Percentiles rank a stretch among this genome's conserved stretches.
These are phyloP conservation scores for Lichtheimia corymbifera DNA, from an alignment of 371 early-diverging fungal species.

Conservation along the genomic window DNA sequence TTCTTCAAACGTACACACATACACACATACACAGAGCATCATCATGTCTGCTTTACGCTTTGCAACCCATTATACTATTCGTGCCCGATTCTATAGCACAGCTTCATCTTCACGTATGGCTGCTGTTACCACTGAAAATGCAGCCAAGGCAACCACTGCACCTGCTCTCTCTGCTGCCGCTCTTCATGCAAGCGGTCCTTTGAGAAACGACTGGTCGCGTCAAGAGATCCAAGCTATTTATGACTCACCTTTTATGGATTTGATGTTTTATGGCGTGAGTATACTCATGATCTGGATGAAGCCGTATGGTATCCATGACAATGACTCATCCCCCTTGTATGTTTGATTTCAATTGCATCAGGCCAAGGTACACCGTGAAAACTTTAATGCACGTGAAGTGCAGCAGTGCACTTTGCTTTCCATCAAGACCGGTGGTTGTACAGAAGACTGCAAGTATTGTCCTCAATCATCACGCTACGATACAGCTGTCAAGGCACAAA, in stretches of 20 bases:
- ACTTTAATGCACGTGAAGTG: conserved; percentile 74
- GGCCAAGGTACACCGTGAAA: conserved; percentile 77
- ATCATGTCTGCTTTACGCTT: conserved; percentile 49
- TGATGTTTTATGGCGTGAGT: conserved; percentile 77
- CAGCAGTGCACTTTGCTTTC: conserved; percentile 83
- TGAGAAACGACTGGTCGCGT: conserved; percentile 76
- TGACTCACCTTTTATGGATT: conserved; percentile 81
- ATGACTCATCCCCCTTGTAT: neutral
- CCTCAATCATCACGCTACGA: conserved; percentile 81
- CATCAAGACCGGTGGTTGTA: conserved; percentile 90
- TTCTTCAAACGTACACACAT: conserved; percentile 16
- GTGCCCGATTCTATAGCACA: conserved; percentile 43
- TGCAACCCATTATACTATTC: conserved; percentile 36
- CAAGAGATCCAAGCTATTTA: conserved; percentile 78
- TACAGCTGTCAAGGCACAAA: conserved; percentile 74
- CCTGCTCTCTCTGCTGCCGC: conserved; percentile 59
- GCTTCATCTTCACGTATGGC: conserved; percentile 56
- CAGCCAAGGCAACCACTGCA: conserved; percentile 17
- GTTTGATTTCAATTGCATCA: conserved; percentile 17
- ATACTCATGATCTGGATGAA: neutral
- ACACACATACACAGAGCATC: conserved; percentile 26
- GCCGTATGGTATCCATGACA: neutral
- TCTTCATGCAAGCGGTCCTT: conserved; percentile 55
- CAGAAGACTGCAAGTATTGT: conserved; percentile 88
- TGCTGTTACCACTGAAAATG: conserved; percentile 38